Evolutionary conservation across 345 rosid species (phyloP).

Genomic region (thale cress (Arabidopsis thaliana)): DNA sequence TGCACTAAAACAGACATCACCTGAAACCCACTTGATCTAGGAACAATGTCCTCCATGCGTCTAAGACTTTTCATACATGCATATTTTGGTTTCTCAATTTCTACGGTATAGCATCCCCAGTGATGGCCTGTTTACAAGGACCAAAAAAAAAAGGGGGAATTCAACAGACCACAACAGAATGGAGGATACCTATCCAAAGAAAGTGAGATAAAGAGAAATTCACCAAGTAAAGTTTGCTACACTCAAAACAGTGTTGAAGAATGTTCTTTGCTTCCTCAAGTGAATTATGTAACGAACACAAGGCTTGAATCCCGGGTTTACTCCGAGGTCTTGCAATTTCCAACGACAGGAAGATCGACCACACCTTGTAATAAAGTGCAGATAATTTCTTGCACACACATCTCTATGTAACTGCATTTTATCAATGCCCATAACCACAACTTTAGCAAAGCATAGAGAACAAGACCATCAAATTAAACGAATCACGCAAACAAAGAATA

Average conservation of each 20-base stretch:
- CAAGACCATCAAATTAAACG: too few species aligned
- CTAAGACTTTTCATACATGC: conserved; percentile 80
- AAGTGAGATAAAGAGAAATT: conserved; percentile 13
- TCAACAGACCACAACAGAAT: neutral
- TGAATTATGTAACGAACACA: conserved; percentile 90
- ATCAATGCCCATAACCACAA: neutral
- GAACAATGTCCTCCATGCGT: conserved; percentile 92
- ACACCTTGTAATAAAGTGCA: conserved; percentile 66
- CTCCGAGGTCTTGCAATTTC: conserved; percentile 96
- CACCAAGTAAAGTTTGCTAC: conserved; percentile 93
- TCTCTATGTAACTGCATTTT: conserved; percentile 81
- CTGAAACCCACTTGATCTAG: conserved; percentile 76
- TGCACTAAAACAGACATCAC: conserved; percentile 41
- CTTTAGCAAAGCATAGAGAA: neutral
- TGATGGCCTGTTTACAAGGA: conserved; percentile 67
- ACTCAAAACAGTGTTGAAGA: conserved; percentile 86
- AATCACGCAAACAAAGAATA: too few species aligned
- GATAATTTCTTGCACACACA: conserved; percentile 67
- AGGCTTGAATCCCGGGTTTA: conserved; percentile 93
- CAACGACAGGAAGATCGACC: conserved; percentile 78
- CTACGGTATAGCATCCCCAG: conserved; percentile 81
- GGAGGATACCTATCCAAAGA: neutral
- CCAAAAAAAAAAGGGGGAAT: neutral
- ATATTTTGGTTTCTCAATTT: conserved; percentile 80
- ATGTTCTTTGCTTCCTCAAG: conserved; percentile 80